phyloP scores from a whole-genome alignment of 805 yeast genomes.

The Candida dajiaensis region DNA sequence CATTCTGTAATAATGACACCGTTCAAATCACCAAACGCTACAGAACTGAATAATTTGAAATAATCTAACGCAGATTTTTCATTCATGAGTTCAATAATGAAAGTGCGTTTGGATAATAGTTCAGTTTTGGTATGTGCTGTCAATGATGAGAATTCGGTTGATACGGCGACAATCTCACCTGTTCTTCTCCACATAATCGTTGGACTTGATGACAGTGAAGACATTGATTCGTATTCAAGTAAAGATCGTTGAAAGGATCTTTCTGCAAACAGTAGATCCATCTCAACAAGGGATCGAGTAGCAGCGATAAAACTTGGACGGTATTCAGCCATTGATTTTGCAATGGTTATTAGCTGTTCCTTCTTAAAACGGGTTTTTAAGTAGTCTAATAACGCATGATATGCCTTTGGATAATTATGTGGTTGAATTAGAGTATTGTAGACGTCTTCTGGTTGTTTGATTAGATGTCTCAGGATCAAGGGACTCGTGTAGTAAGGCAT shows the following conservation, averaged over 20 bases:
- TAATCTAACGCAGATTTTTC: slow-evolving; percentile 68
- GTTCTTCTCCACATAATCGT: slow-evolving; percentile 83
- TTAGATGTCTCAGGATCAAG: slow-evolving; percentile 47
- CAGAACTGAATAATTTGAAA: slow-evolving; percentile 57
- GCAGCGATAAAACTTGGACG: slow-evolving; percentile 76
- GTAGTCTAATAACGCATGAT: slow-evolving; percentile 76
- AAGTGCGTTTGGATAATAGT: slow-evolving; percentile 52
- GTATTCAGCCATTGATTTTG: slow-evolving; percentile 42
- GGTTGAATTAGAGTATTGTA: slow-evolving; percentile 74
- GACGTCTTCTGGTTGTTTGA: slow-evolving; percentile 70
- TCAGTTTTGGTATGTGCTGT: slow-evolving; percentile 59
- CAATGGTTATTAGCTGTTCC: slow-evolving; percentile 57
- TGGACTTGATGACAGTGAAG: slow-evolving; percentile 59
- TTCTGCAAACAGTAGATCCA: slow-evolving; percentile 61
- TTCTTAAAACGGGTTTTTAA: slow-evolving; percentile 66
- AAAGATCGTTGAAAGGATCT: slow-evolving; percentile 50
- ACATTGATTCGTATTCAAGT: slow-evolving; percentile 48
- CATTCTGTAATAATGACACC: slow-evolving; percentile 35
- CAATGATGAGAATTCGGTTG: slow-evolving; percentile 65
- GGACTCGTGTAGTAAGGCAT: slow-evolving; percentile 49
- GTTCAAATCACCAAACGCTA: slow-evolving; percentile 42
- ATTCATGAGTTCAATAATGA: slow-evolving; percentile 79
- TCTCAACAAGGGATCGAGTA: slow-evolving; percentile 64
- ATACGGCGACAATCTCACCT: slow-evolving; percentile 76
- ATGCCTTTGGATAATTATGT: slow-evolving; percentile 91